phyloP scores from a whole-genome alignment of 768 basidiomycete species.

The Naganishia randhawae region DNA sequence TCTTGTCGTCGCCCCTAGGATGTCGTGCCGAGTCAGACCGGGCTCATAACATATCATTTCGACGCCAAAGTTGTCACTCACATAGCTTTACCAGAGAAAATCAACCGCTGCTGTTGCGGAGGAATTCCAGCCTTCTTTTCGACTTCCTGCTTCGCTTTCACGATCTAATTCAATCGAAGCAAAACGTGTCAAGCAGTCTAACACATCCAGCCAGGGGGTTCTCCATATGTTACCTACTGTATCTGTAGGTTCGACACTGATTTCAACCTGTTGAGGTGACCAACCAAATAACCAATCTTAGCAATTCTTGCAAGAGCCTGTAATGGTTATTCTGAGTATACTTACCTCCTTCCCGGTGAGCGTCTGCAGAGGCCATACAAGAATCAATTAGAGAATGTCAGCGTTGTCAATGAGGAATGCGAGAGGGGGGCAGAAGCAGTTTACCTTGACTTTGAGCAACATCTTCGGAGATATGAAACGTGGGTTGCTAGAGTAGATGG shows the following conservation, averaged over 20 bases:
- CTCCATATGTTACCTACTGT: conserved; percentile 17
- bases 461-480: conserved; percentile 30
- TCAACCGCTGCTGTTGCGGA: conserved; percentile 89
- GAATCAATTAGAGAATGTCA: neutral
- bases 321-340: conserved; percentile 29
- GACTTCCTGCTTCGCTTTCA: conserved; percentile 92
- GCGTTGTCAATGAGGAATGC: neutral
- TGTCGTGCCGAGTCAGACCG: neutral
- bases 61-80: conserved; percentile 52
- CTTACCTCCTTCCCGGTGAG: conserved; percentile 93
- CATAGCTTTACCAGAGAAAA: conserved; percentile 90
- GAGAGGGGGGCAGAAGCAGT: neutral
- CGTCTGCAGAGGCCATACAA: conserved; percentile 57
- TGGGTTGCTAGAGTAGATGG: too few relatives aligned
- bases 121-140: conserved; percentile 98
- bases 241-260: conserved; percentile 69
- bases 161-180: conserved; percentile 61
- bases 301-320: neutral
- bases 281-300: conserved; percentile 2
- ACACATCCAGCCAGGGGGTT: neutral
- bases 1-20: conserved; percentile 83
- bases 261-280: conserved; percentile 65
- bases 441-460: conserved; percentile 50
- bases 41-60: neutral
- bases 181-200: neutral